Percentiles rank a stretch among this genome's conserved stretches.
phyloP scores from a whole-genome alignment of 1,284 basidiomycete genomes.

The Crucibulum parvulum region DNA sequence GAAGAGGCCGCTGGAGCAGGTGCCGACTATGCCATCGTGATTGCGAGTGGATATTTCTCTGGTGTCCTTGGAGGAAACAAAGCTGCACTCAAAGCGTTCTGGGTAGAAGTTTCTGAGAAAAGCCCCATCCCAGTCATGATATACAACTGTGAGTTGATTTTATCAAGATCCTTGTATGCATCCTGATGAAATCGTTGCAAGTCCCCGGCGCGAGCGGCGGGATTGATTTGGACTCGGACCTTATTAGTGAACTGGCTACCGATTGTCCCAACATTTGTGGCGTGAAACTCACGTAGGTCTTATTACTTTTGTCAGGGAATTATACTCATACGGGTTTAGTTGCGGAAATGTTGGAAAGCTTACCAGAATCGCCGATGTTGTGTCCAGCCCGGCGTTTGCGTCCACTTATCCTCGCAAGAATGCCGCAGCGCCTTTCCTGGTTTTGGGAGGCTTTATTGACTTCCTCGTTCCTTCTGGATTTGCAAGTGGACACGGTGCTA shows the following conservation, averaged over 20 bases:
- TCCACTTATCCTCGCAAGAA: constrained; percentile 70
- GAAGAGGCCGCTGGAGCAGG: constrained; percentile 81
- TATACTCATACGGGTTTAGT: constrained; percentile 40
- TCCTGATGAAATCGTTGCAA: constrained; percentile 36
- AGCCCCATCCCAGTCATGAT: constrained; percentile 89
- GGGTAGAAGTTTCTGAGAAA: constrained; percentile 75
- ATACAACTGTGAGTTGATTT: constrained; percentile 79
- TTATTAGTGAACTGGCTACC: constrained; percentile 80
- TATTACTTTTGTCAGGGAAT: constrained; percentile 1
- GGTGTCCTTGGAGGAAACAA: constrained; percentile 69
- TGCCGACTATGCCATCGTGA: constrained; percentile 87
- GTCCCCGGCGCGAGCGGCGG: constrained; percentile 86
- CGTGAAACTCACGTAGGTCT: constrained; percentile 84
- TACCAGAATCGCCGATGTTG: constrained; percentile 78
- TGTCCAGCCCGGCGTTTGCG: constrained; percentile 66
- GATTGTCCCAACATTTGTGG: constrained; percentile 80
- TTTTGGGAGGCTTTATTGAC: constrained; percentile 82
- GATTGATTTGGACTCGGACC: constrained; percentile 87
- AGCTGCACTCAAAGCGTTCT: constrained; percentile 81
- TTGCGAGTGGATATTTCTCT: constrained; percentile 87
- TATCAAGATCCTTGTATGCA: not conserved
- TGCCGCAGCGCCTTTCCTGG: constrained; percentile 71
- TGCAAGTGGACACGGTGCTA: constrained; percentile 78
- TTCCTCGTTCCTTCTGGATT: constrained; percentile 78
- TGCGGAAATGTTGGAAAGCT: constrained; percentile 93